These are phyloP conservation scores for Ogataea minuta DNA, from an alignment of 805 yeast species.

Conservation along the genomic window DNA sequence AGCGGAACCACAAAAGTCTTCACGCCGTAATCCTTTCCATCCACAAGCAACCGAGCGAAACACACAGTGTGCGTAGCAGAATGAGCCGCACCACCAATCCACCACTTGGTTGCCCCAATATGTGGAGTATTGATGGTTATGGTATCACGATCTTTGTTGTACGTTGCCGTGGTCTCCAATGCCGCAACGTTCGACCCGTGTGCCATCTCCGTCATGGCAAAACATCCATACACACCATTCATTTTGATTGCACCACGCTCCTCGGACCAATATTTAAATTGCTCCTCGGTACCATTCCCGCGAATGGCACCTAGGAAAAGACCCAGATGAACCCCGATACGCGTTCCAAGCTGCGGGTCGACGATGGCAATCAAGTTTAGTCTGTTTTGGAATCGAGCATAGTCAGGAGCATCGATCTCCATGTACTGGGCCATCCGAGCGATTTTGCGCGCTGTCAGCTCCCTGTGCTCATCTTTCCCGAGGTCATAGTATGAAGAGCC, in stretches of 20 bases:
- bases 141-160: constrained; percentile 59
- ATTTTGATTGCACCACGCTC: constrained; percentile 61
- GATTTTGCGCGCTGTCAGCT: constrained; percentile 57
- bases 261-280: constrained; percentile 78
- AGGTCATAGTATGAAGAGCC: constrained; percentile 56
- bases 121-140: constrained; percentile 84
- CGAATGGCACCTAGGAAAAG: constrained; percentile 76
- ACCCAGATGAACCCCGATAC: constrained; percentile 87
- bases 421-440: constrained; percentile 59
- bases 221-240: constrained; percentile 77
- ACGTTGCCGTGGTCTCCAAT: constrained; percentile 88
- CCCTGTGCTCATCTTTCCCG: constrained; percentile 56
- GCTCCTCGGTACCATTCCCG: constrained; percentile 86
- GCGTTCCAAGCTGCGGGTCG: constrained; percentile 79
- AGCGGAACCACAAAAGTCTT: constrained; percentile 90
- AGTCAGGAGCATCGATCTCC: constrained; percentile 41
- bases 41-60: constrained; percentile 78
- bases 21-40: constrained; percentile 87
- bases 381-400: constrained; percentile 53
- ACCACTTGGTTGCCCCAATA: constrained; percentile 93
- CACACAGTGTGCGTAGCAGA: constrained; percentile 86
- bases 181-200: constrained; percentile 96
- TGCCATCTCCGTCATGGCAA: constrained; percentile 89
- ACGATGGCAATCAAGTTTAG: constrained; percentile 57
- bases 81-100: constrained; percentile 98